These are phyloP conservation scores for Wickerhamiella alocasiicola DNA, from an alignment of 805 yeast genomes.

Conservation along the genomic window DNA sequence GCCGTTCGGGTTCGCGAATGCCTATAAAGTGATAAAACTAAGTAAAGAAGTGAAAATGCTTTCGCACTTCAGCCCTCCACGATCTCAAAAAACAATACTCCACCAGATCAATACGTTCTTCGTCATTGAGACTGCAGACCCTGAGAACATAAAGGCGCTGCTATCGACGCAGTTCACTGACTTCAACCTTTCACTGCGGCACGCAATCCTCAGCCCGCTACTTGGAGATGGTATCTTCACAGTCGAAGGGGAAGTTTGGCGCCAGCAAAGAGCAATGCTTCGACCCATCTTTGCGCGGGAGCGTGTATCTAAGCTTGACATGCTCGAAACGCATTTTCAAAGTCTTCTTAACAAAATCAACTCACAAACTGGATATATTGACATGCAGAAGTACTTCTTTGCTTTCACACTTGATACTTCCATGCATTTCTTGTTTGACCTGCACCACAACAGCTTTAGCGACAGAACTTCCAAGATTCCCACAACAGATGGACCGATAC, in stretches of 20 bases:
- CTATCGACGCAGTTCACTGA: constrained; percentile 26
- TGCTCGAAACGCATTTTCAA: constrained; percentile 19
- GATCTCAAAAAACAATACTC: background rate
- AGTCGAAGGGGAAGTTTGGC: constrained; percentile 26
- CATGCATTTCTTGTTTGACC: constrained; percentile 34
- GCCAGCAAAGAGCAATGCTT: constrained; percentile 25
- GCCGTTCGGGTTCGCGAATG: constrained; percentile 9
- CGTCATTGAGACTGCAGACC: constrained; percentile 21
- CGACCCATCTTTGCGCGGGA: constrained; percentile 26
- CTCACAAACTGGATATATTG: constrained; percentile 13
- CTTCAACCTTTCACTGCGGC: constrained; percentile 23
- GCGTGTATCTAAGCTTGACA: constrained; percentile 20
- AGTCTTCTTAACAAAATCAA: background rate
- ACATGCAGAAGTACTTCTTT: constrained; percentile 24
- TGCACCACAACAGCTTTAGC: constrained; percentile 20
- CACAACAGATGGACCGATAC: constrained; percentile 6
- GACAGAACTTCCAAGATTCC: constrained; percentile 10
- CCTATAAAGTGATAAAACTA: background rate
- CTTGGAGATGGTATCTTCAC: constrained; percentile 28
- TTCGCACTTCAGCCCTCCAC: background rate
- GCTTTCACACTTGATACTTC: constrained; percentile 35
- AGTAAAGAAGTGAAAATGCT: background rate
- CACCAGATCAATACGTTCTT: background rate
- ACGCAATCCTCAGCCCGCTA: constrained; percentile 21
- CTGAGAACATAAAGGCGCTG: constrained; percentile 26